Percentiles rank a stretch among this genome's conserved stretches.
Evolutionary conservation across 345 rosid species (phyloP).

Genomic region (Lepidium aucheri): DNA sequence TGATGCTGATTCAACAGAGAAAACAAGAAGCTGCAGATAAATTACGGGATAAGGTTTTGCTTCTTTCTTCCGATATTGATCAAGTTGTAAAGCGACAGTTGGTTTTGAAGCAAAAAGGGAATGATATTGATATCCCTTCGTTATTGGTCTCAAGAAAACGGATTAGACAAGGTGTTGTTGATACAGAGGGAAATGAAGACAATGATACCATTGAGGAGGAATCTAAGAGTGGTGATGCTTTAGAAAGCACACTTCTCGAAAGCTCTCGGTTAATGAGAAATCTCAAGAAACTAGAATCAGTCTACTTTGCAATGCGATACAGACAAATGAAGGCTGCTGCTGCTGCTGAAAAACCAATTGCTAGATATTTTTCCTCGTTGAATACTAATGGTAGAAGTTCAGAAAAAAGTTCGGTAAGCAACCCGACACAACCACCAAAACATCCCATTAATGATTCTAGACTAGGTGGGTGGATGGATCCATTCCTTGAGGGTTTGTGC

Average conservation of each 20-base stretch:
- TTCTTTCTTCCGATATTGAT: slow-evolving; percentile 73
- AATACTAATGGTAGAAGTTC: slow-evolving; percentile 58
- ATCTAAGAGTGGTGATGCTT: not conserved
- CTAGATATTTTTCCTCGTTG: slow-evolving; percentile 39
- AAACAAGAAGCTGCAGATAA: slow-evolving; percentile 68
- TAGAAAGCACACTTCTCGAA: slow-evolving; percentile 37
- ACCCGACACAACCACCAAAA: slow-evolving; percentile 25
- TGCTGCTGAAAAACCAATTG: slow-evolving; percentile 28
- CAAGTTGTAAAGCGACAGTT: slow-evolving; percentile 59
- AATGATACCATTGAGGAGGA: not conserved
- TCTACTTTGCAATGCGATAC: slow-evolving; percentile 62
- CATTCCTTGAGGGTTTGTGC: slow-evolving; percentile 92
- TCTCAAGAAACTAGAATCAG: slow-evolving; percentile 77
- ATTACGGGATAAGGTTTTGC: slow-evolving; percentile 59
- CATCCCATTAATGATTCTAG: slow-evolving; percentile 35
- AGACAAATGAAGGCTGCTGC: slow-evolving; percentile 39
- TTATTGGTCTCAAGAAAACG: slow-evolving; percentile 61
- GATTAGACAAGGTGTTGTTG: slow-evolving; percentile 30
- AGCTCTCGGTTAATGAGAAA: slow-evolving; percentile 73
- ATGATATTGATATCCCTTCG: not conserved
- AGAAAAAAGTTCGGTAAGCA: slow-evolving; percentile 68
- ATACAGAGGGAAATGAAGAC: not conserved
- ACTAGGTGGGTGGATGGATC: slow-evolving; percentile 77
- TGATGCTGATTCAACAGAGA: slow-evolving; percentile 56
- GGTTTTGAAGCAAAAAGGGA: slow-evolving; percentile 42